Percentiles rank a stretch among this genome's conserved stretches.
These are phyloP conservation scores for Lodderomyces jiufengensis DNA, from an alignment of 1,139 yeast species.

Conservation along the genomic window DNA sequence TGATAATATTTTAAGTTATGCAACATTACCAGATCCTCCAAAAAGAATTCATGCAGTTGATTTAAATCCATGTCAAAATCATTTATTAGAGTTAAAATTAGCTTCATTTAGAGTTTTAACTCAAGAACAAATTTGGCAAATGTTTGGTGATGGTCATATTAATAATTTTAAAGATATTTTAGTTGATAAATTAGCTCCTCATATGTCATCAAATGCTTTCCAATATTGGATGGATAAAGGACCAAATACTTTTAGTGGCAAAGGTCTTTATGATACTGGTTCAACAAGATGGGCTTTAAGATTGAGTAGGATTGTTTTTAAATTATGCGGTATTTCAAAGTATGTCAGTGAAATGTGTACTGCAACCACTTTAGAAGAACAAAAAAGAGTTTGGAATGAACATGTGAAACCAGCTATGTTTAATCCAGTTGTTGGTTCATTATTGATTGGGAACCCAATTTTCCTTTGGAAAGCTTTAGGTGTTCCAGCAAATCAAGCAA, in stretches of 20 bases:
- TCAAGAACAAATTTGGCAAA: slow-evolving; percentile 64
- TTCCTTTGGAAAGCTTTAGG: slow-evolving; percentile 87
- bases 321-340: slow-evolving; percentile 48
- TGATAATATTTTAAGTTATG: slow-evolving; percentile 73
- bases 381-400: slow-evolving; percentile 57
- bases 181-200: slow-evolving; percentile 56
- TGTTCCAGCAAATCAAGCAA: slow-evolving; percentile 80
- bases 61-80: slow-evolving; percentile 79
- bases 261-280: slow-evolving; percentile 71
- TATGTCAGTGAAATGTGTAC: slow-evolving; percentile 54
- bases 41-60: slow-evolving; percentile 80
- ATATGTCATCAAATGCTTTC: slow-evolving; percentile 73
- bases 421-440: slow-evolving; percentile 63
- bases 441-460: slow-evolving; percentile 74
- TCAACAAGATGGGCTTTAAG: slow-evolving; percentile 84
- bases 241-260: slow-evolving; percentile 53
- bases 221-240: slow-evolving; percentile 78
- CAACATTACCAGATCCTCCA: slow-evolving; percentile 68
- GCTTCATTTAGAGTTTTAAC: slow-evolving; percentile 61
- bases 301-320: slow-evolving; percentile 58
- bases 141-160: slow-evolving; percentile 74
- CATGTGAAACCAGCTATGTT: slow-evolving; percentile 65
- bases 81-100: slow-evolving; percentile 70
- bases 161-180: slow-evolving; percentile 45
- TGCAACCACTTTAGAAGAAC: slow-evolving; percentile 60